A percentile compares a stretch with the other conserved stretches of the same genome.
Evolutionary conservation across 129 eudicot genomes (phyloP).

Genomic region (Helianthus annuus): HanXRQr2.0-SUNRISE NC_035443.2:45363781-45364280

Average conservation of each 20-base stretch:
- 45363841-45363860: slow-evolving; percentile 77
- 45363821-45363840: slow-evolving; percentile 42
- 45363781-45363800: neutral
- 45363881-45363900: slow-evolving; percentile 31
- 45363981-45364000: too few species aligned
- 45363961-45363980: neutral
- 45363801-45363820: slow-evolving; percentile 53
- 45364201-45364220: slow-evolving; percentile 73
- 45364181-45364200: slow-evolving; percentile 67
- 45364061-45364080: too few species aligned
- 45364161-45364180: slow-evolving; percentile 64
- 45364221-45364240: slow-evolving; percentile 9
- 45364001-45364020: too few species aligned
- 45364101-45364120: neutral
- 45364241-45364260: neutral
- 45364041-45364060: too few species aligned
- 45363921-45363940: neutral
- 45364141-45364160: slow-evolving; percentile 57
- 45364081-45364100: too few species aligned
- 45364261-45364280: neutral
- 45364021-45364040: too few species aligned
- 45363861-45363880: slow-evolving; percentile 59
- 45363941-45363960: neutral
- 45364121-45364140: neutral
- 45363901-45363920: neutral